Conservation (phyloP, 164 flowering plant genomes). For the Vitis riparia region DNA sequence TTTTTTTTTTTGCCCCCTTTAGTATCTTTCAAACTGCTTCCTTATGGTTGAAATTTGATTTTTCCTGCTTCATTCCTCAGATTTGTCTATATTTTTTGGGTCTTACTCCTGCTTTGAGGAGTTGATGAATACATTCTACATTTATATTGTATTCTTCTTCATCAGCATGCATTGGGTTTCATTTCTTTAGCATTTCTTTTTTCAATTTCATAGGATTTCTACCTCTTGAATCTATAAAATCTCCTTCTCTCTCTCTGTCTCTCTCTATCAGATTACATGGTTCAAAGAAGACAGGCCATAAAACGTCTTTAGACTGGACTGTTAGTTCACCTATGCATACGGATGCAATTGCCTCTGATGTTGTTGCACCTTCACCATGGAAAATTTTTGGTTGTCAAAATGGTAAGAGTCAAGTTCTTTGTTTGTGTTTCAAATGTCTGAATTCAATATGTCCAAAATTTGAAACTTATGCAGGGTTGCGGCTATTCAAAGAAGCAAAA, state of each 20-base stretch:
- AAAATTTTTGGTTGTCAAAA: constrained; percentile 92
- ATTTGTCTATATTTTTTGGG: no score
- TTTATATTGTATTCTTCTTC: no score
- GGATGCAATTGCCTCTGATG: constrained; percentile 75
- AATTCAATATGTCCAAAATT: neutral
- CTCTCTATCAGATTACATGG: constrained; percentile 21
- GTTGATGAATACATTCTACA: no score
- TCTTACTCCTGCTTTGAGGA: no score
- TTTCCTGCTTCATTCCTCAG: no score
- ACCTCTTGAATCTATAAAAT: neutral
- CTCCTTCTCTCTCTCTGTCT: no score
- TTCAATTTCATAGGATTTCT: neutral
- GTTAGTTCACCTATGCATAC: constrained; percentile 21
- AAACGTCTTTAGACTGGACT: constrained; percentile 48
- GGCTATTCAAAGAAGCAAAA: constrained; percentile 88
- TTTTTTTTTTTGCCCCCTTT: no score
- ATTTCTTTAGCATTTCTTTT: no score
- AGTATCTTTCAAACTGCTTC: no score
- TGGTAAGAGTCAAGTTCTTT: constrained; percentile 43
- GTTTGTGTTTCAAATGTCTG: neutral
- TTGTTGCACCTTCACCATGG: constrained; percentile 95
- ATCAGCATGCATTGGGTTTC: no score
- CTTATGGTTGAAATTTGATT: no score
- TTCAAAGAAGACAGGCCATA: constrained; percentile 19
- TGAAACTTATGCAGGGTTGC: constrained; percentile 51